These are phyloP conservation scores for Parastagonospora avenae DNA, from an alignment of 2,329 filamentous ascomycete species.

Conservation along the genomic window DNA sequence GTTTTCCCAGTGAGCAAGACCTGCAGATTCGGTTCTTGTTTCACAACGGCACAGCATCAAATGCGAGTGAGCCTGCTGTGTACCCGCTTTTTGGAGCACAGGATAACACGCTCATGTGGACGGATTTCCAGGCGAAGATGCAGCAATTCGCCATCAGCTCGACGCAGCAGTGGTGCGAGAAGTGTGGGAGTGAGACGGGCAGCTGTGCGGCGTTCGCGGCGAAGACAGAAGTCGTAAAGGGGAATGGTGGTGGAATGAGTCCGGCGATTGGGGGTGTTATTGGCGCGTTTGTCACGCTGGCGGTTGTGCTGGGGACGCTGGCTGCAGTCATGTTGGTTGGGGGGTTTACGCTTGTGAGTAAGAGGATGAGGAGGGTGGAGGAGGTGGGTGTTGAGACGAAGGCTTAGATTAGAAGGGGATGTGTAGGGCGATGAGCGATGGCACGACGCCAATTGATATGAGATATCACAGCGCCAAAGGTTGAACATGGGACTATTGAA, in stretches of 20 bases:
- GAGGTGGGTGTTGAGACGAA: constrained; percentile 1
- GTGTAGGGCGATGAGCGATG: no score
- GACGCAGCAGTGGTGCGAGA: constrained; percentile 71
- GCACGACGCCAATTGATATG: no score
- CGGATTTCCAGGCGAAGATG: constrained; percentile 68
- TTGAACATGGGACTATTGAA: no score
- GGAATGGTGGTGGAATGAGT: constrained; percentile 62
- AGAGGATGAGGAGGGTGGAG: constrained; percentile 48
- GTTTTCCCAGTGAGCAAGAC: constrained; percentile 55
- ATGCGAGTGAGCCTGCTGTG: constrained; percentile 51
- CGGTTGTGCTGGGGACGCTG: constrained; percentile 61
- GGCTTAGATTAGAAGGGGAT: not conserved
- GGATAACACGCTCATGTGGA: constrained; percentile 66
- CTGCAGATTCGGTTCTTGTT: constrained; percentile 66
- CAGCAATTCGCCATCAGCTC: constrained; percentile 69
- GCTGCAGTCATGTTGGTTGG: constrained; percentile 61
- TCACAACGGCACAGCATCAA: constrained; percentile 63
- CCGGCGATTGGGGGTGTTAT: constrained; percentile 81
- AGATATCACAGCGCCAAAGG: no score
- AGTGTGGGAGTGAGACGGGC: constrained; percentile 75
- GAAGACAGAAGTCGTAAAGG: constrained; percentile 18
- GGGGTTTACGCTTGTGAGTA: constrained; percentile 64
- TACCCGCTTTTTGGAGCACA: constrained; percentile 68
- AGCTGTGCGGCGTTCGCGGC: constrained; percentile 61
- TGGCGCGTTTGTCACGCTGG: constrained; percentile 71